A percentile compares a stretch with the other conserved stretches of the same genome.
phyloP scores from a whole-genome alignment of 257 asterid genomes.

The Paraleonurus japonicus region DNA sequence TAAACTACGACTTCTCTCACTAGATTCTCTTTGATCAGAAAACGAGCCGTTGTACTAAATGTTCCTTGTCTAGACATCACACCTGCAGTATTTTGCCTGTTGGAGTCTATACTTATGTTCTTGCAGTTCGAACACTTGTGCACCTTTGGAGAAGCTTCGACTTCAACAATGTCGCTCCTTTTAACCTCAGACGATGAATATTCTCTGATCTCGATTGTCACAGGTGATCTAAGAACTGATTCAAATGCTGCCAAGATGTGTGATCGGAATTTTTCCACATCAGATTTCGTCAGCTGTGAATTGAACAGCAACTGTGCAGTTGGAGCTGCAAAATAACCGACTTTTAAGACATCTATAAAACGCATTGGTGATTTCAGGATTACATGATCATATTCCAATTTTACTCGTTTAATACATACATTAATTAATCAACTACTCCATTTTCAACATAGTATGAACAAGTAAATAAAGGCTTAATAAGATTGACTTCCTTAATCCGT shows the following conservation, averaged over 20 bases:
- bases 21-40: conserved; percentile 38
- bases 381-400: no score
- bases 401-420: background rate
- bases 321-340: conserved; percentile 59
- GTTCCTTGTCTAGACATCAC: conserved; percentile 14
- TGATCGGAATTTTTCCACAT: conserved; percentile 66
- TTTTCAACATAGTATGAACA: no score
- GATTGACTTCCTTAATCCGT: no score
- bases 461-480: no score
- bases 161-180: conserved; percentile 60
- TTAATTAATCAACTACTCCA: background rate
- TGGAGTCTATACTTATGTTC: conserved; percentile 15
- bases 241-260: conserved; percentile 83
- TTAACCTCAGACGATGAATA: conserved; percentile 39
- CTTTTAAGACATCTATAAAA: background rate
- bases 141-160: conserved; percentile 34
- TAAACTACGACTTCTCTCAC: conserved; percentile 46
- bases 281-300: conserved; percentile 62
- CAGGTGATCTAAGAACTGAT: conserved; percentile 69
- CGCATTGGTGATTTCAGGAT: no score
- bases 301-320: conserved; percentile 71
- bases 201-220: conserved; percentile 71
- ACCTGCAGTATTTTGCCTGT: background rate
- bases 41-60: conserved; percentile 1
- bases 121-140: conserved; percentile 14